phyloP scores from a whole-genome alignment of 1,284 basidiomycete species.

The Ganoderma lucidum region DNA sequence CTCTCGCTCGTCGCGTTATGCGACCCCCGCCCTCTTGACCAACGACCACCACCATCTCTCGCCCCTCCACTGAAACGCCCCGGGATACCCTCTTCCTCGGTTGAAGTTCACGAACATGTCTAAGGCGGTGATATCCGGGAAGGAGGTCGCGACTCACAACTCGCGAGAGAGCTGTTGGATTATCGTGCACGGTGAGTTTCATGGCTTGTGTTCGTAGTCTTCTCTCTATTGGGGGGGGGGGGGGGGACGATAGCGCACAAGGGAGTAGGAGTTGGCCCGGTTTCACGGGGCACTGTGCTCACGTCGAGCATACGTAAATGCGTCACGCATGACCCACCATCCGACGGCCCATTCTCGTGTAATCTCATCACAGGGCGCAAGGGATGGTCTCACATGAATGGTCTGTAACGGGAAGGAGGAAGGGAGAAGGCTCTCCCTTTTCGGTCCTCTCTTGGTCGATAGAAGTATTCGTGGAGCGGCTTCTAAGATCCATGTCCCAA shows the following conservation, averaged over 20 bases:
- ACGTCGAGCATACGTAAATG: background rate
- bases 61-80: background rate
- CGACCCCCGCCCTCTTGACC: background rate
- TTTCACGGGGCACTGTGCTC: background rate
- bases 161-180: constrained; percentile 76
- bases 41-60: constrained; percentile 4
- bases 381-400: background rate
- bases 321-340: background rate
- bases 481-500: background rate
- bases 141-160: constrained; percentile 40
- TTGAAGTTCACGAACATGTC: constrained; percentile 1
- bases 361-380: background rate
- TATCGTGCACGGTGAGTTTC: constrained; percentile 67
- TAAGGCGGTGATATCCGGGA: constrained; percentile 1
- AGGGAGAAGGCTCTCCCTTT: background rate
- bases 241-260: too few relatives aligned
- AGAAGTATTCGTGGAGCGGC: too few relatives aligned
- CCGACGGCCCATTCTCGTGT: background rate
- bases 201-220: background rate
- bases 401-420: background rate
- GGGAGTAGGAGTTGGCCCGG: background rate
- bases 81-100: background rate
- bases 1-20: background rate
- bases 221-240: too few relatives aligned
- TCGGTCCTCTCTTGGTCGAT: too few relatives aligned